Evolutionary conservation across 108 stramenopile genomes (phyloP), one percentile per base, ranked within the genome.

Genomic region (Nannochloropsis salina): DNA sequence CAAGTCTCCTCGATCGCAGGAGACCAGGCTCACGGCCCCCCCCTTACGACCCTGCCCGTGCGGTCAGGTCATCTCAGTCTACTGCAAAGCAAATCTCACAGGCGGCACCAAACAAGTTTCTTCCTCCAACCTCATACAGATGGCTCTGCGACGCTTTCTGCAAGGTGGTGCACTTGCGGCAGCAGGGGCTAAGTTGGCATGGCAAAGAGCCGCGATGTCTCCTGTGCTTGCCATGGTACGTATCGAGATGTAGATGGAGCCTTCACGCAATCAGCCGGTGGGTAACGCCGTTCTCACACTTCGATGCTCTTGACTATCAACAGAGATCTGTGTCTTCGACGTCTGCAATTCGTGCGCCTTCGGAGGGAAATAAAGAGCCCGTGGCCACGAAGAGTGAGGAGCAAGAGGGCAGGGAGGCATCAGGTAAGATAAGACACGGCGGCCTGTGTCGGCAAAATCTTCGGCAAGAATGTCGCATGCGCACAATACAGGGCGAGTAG

Each of bases 161-260:
- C 61, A n/a, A n/a, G 20, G 61, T 74, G 61, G 61, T 15, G 61
- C 61, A n/a, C 15, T n/a, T 6, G 61, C n/a, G 61, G 61, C 61
- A 74, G 4, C 61, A n/a, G 61, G 15, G 61, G 61, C n/a, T n/a
- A 74, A 2, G 15, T n/a, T n/a, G 6, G n/a, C 2, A 15, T 74
- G 20, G 61, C 61, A 74, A n/a, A 74, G 61, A 74, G 61, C 61
- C 6, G 61, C n/a, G n/a, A n/a, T n/a, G 61, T 74, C 20, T 6
- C 61, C 61, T n/a, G 61, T 74, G 20, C 20, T 74, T 15, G 61
- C 61, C 61, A n/a, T 74, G 61, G 61, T 74, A 74, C 61, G 61
- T 74, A n/a, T n/a, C 20, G n/a, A 74, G 61, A n/a, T 15, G 61
- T n/a, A 74, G 61, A 74, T 15, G 8, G 61, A 74, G 3, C 31